A percentile compares a stretch with the other conserved stretches of the same genome.
phyloP scores from a whole-genome alignment of 1,139 yeast genomes.

The Yamadazyma friedrichii region DNA sequence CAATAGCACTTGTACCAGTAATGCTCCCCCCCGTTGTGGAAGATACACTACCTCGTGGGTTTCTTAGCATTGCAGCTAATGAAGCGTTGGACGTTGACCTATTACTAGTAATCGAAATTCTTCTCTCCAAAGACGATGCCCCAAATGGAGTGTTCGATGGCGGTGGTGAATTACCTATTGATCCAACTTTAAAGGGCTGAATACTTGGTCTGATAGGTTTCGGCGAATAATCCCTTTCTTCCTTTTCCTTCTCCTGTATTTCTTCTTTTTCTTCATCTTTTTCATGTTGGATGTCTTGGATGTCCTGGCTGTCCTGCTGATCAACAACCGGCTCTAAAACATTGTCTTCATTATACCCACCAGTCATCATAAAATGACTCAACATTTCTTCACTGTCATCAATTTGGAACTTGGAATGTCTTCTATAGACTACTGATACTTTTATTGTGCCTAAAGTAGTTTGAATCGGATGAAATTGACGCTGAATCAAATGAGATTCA shows the following conservation, averaged over 20 bases:
- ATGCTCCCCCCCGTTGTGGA: slow-evolving; percentile 26
- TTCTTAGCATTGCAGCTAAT: slow-evolving; percentile 51
- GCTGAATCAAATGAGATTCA: slow-evolving; percentile 57
- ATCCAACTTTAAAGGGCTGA: slow-evolving; percentile 64
- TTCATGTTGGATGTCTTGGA: not conserved
- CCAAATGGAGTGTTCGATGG: slow-evolving; percentile 23
- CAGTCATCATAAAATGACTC: slow-evolving; percentile 45
- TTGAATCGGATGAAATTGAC: slow-evolving; percentile 63
- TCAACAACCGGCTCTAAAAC: not conserved
- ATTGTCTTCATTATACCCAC: not conserved
- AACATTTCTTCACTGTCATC: slow-evolving; percentile 51
- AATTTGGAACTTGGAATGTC: slow-evolving; percentile 64
- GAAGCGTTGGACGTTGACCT: slow-evolving; percentile 56
- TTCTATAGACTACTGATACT: slow-evolving; percentile 77
- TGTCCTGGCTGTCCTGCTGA: not conserved
- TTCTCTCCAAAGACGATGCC: slow-evolving; percentile 37
- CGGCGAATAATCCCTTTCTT: slow-evolving; percentile 12
- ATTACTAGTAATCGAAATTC: slow-evolving; percentile 45
- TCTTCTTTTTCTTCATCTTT: not conserved
- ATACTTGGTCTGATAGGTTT: slow-evolving; percentile 33
- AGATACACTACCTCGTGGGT: slow-evolving; percentile 40
- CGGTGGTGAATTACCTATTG: slow-evolving; percentile 53
- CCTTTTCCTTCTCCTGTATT: slow-evolving; percentile 4
- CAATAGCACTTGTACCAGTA: slow-evolving; percentile 5
- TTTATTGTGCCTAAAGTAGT: slow-evolving; percentile 75